Base-by-base conservation (phyloP, 2,329 filamentous ascomycete species). In the Diplodia sapinea region DNA sequence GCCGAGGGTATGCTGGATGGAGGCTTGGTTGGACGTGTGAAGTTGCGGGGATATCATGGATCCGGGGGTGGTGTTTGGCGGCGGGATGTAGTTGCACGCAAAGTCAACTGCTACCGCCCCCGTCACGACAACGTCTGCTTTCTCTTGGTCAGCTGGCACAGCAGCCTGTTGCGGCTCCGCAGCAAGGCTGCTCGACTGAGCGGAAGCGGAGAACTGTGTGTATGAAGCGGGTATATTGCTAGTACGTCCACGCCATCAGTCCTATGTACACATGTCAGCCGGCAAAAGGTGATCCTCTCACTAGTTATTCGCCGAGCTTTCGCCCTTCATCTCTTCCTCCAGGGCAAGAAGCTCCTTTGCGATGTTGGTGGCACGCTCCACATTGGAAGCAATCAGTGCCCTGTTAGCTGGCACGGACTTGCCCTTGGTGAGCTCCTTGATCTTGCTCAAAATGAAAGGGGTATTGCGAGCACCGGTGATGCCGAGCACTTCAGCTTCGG, bases 71-170 rank as follows among this genome's bases (percentile, higher is more conserved):
- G 80, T 76, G 31, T 76, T 75, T 9, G 77, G 70, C 15, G 83
- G 77, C 13, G 86, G 85, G 31, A 81, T 74, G 74, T 90, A 95
- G 77, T 97, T 91, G 82, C 94, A 97, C 71, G 89, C 91, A 43
- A 95, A 83, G 78, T 98, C 94, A 70, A 97, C 84, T 17, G 94
- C 94, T 36, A 98, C 86, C 13, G 93, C 93, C n/a, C 94, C 94
- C 63, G 93, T 92, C 52, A 97, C 92, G 33, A 97, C 81, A n/a
- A 97, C 85, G 71, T 94, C 89, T 20, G 70, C 69, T 26, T 65
- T 57, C 26, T 71, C 63, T 56, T 71, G 54, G 20, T 70, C 56
- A 38, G 71, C 63, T 59, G 72, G 59, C 36, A 29, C 38, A 29
- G 51, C 11, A 51, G 62, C 49, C 52, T 31, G 54, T n/a, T 31